phyloP scores from a whole-genome alignment of 169 alveolate species.

The Plasmodium chabaudi region DNA sequence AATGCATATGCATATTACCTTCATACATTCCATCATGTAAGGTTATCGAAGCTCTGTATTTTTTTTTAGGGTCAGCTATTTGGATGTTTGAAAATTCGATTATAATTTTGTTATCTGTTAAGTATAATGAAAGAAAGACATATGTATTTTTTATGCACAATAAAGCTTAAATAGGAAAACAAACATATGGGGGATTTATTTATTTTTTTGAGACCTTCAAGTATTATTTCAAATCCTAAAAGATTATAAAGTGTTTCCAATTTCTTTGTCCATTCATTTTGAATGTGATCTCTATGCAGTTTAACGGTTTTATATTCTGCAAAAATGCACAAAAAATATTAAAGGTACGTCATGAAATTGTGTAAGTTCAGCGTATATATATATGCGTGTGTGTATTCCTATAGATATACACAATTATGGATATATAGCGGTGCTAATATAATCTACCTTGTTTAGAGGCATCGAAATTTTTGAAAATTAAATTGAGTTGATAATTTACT shows the following conservation, averaged over 20 bases:
- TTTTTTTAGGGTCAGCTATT: slow-evolving; percentile 51
- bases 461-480: slow-evolving; percentile 54
- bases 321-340: neutral
- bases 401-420: neutral
- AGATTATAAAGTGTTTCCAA: slow-evolving; percentile 55
- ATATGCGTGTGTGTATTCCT: neutral
- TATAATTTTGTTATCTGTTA: slow-evolving; percentile 47
- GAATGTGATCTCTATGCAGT: slow-evolving; percentile 47
- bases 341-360: neutral
- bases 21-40: slow-evolving; percentile 58
- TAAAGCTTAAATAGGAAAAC: too few relatives aligned
- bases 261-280: slow-evolving; percentile 58
- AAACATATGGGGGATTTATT: neutral
- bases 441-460: slow-evolving; percentile 41
- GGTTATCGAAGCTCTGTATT: slow-evolving; percentile 58
- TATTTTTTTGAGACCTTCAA: slow-evolving; percentile 29
- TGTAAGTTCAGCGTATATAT: neutral
- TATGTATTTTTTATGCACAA: neutral
- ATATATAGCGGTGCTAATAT: neutral
- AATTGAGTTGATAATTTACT: slow-evolving; percentile 38
- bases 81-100: slow-evolving; percentile 70
- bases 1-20: slow-evolving; percentile 8
- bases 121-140: neutral
- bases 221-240: slow-evolving; percentile 58
- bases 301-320: slow-evolving; percentile 68